Conservation (phyloP, 768 basidiomycete species). For the Boletus vinaceobasis region DNA sequence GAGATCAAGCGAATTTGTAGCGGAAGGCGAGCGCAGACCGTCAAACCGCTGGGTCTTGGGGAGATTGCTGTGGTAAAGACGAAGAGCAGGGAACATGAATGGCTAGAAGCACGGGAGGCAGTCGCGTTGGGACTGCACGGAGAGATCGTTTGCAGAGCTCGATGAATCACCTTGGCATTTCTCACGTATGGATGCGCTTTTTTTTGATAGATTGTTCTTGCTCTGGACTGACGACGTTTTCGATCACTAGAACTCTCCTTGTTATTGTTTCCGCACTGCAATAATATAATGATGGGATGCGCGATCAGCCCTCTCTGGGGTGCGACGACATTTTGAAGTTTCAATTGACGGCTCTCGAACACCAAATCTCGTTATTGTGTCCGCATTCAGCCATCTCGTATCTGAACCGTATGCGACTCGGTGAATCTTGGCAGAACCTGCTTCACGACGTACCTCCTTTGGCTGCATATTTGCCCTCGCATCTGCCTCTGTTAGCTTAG, state of each 20-base stretch:
- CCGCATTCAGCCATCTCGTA: neutral
- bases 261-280: neutral
- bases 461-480: neutral
- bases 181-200: neutral
- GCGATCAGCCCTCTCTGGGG: neutral
- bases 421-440: neutral
- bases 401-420: neutral
- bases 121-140: conserved; percentile 72
- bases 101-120: conserved; percentile 93
- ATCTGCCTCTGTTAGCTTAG: neutral
- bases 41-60: conserved; percentile 85
- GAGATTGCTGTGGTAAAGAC: conserved; percentile 88
- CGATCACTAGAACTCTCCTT: neutral
- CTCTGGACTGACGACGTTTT: conserved; percentile 2
- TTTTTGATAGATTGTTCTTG: neutral
- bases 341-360: neutral
- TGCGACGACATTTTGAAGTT: neutral
- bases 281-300: neutral
- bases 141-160: conserved; percentile 84
- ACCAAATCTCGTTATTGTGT: neutral
- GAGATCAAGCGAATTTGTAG: conserved; percentile 80
- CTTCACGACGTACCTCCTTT: neutral
- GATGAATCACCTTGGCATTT: conserved; percentile 30
- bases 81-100: conserved; percentile 66
- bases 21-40: conserved; percentile 75